Evolutionary conservation across 2,329 filamentous ascomycete genomes (phyloP).

Genomic region (Exophiala lecanii-corni): DNA sequence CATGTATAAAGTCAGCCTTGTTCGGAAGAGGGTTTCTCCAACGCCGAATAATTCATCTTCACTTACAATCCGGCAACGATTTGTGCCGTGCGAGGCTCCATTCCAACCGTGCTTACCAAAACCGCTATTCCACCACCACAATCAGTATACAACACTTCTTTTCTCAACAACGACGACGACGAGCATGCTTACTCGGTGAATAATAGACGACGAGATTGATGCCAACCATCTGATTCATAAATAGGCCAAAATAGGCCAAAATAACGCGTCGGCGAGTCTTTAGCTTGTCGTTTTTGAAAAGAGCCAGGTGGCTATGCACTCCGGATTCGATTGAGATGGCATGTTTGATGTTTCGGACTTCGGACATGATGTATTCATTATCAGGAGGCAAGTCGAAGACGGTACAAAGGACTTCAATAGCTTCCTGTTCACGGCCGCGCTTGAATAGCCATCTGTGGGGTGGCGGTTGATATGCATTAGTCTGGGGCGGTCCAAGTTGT

Average conservation of each 20-base stretch:
- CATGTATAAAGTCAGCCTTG: too few relatives aligned
- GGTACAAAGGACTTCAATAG: conserved; percentile 24
- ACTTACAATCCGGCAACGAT: conserved; percentile 42
- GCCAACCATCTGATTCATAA: conserved; percentile 46
- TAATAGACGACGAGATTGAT: conserved; percentile 42
- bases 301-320: conserved; percentile 30
- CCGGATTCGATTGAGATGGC: conserved; percentile 38
- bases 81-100: conserved; percentile 41
- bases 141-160: too few relatives aligned
- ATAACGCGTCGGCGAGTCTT: conserved; percentile 43
- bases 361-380: conserved; percentile 27
- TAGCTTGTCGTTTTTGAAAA: conserved; percentile 32
- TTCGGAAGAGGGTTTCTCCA: too few relatives aligned
- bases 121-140: too few relatives aligned
- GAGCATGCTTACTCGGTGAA: conserved; percentile 18
- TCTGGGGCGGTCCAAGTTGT: not conserved
- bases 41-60: too few relatives aligned
- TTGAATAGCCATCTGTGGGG: conserved; percentile 10
- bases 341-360: conserved; percentile 23
- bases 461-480: conserved; percentile 1
- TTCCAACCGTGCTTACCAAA: conserved; percentile 45
- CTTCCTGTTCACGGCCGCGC: conserved; percentile 27
- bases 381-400: conserved; percentile 36
- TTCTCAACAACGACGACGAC: too few relatives aligned
- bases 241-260: conserved; percentile 41